phyloP scores from a whole-genome alignment of 768 basidiomycete genomes.

The Mycena galopus region DNA sequence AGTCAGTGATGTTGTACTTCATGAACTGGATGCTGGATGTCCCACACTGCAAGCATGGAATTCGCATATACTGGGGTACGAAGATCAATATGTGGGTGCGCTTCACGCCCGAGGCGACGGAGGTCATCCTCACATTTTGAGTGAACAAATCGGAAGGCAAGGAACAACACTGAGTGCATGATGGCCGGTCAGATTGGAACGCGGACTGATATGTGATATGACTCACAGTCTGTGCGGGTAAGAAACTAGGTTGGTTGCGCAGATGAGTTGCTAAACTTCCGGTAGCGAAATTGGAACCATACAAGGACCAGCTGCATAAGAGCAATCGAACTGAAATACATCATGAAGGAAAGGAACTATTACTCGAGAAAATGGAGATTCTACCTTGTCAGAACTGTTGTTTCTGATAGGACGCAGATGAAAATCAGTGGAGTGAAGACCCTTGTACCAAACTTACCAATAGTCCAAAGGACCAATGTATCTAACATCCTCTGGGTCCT shows the following conservation, averaged over 20 bases:
- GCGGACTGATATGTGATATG: neutral
- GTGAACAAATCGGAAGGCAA: neutral
- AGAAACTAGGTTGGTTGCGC: neutral
- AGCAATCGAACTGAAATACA: neutral
- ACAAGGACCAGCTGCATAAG: neutral
- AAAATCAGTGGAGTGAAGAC: neutral
- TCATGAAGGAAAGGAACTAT: neutral
- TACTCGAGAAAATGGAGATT: neutral
- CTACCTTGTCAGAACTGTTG: neutral
- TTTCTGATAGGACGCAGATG: neutral
- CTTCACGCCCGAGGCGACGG: neutral
- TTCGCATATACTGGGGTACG: conserved; percentile 1
- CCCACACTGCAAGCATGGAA: conserved; percentile 10
- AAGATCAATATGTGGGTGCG: neutral
- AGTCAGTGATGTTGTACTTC: neutral
- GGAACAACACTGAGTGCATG: neutral
- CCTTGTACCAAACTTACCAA: neutral
- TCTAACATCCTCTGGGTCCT: neutral
- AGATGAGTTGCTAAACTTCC: neutral
- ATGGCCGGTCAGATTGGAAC: neutral
- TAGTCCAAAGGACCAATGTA: neutral
- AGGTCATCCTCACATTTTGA: neutral
- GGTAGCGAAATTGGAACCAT: neutral
- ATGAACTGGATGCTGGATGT: no score
- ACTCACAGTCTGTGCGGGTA: neutral